Evolutionary conservation across 2,329 filamentous ascomycete species (phyloP), one percentile per base, ranked within the genome.

Genomic region (Sphaerulina musiva): DNA sequence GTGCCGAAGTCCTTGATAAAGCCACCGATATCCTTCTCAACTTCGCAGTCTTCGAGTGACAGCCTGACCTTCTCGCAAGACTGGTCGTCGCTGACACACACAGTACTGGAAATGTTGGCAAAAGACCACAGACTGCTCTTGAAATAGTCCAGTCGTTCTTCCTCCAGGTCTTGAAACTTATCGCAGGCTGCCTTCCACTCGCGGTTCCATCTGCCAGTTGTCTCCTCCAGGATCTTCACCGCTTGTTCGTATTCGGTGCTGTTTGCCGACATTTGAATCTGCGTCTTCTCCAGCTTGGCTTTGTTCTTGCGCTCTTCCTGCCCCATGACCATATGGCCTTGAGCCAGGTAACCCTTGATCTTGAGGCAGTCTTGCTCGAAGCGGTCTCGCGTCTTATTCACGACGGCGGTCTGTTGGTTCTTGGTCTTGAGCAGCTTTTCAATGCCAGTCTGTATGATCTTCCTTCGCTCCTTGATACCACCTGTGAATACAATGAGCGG

Each of bases 241-340:
- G 93, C 90, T 48, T 83, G 82, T 71, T 98, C 92, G 69, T 98
- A 98, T 65, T 97, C 93, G 43, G 83, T 85, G 72, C 95, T 97
- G 57, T 91, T 91, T 6, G 85, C 84, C 0, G 91, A 91, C 55
- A 98, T 80, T 66, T 91, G 95, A 64, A 96, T 93, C 70, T 98
- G 93, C 1, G 93, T 97, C 80, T 98, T 98, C 72, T 98, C 93
- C 42, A 98, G 80, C 73, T 95, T 97, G 20, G 92, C 91, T 74
- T 98, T 98, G 73, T 98, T 98, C 74, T 95, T 96, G 29, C 93
- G 84, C 75, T 98, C 93, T 70, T 98, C 93, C 65, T 98, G 93
- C 11, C 93, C 93, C 93, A 98, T 98, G 54, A 98, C 93, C 93
- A 98, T 98, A 70, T 98, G 95, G 8, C 93, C 93, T 72, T 98